Evolutionary conservation across 176 grass and related monocot genomes (phyloP).

Genomic region (Oryza brachyantha): DNA sequence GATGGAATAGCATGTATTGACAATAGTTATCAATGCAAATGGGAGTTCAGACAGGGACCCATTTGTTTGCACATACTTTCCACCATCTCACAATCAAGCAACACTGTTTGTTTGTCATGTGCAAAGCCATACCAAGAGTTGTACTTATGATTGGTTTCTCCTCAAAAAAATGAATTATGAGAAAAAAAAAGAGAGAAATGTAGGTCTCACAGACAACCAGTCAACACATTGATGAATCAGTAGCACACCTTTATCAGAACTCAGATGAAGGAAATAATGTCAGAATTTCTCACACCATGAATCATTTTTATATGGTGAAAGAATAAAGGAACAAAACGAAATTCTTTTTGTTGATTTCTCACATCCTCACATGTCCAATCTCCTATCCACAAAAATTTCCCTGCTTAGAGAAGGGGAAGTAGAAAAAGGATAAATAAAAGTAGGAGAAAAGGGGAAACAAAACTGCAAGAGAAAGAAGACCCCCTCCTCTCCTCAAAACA

Average conservation of each 20-base stretch:
- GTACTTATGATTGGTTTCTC: constrained; percentile 22
- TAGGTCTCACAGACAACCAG: neutral
- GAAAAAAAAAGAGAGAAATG: constrained; percentile 18
- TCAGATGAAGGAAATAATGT: neutral
- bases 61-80: neutral
- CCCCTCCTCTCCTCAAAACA: constrained; percentile 33
- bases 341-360: constrained; percentile 30
- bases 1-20: neutral
- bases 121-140: constrained; percentile 19
- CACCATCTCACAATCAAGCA: constrained; percentile 8
- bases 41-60: constrained; percentile 4
- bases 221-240: constrained; percentile 27
- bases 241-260: constrained; percentile 13
- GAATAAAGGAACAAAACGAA: constrained; percentile 37
- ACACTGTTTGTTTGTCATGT: constrained; percentile 11
- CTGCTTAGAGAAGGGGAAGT: constrained; percentile 17
- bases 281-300: neutral
- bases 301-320: neutral
- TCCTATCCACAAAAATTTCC: constrained; percentile 48
- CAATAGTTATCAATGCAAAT: constrained; percentile 9
- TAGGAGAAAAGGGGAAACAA: constrained; percentile 27
- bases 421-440: neutral
- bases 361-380: constrained; percentile 31
- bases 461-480: constrained; percentile 36
- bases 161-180: constrained; percentile 12